phyloP scores from a whole-genome alignment of 495 filamentous ascomycete genomes.

The Trichoderma parareesei region DNA sequence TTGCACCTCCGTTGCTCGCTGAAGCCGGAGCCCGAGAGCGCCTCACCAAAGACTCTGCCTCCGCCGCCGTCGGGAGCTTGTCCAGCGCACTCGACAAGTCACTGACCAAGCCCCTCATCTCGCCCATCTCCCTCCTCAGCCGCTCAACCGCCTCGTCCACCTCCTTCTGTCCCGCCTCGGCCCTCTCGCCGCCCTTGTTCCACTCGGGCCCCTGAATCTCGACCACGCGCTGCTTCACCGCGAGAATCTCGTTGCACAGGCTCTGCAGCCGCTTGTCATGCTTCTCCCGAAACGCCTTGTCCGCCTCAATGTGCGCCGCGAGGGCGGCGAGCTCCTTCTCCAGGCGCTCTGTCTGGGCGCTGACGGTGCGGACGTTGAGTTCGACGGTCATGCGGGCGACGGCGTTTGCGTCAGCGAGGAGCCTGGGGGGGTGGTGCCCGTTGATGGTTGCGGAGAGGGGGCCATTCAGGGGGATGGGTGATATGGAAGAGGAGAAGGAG shows the following conservation, averaged over 20 bases:
- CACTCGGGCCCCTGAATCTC: not conserved
- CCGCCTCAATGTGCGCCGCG: not conserved
- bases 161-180: not conserved
- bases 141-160: not conserved
- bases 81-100: not conserved
- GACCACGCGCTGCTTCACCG: slow-evolving; percentile 35
- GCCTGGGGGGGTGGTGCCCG: not conserved
- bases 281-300: not conserved
- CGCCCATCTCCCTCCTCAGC: not conserved
- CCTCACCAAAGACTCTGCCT: slow-evolving; percentile 1
- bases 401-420: not conserved
- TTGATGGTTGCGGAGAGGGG: not conserved
- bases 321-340: not conserved
- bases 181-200: not conserved
- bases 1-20: not conserved
- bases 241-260: not conserved
- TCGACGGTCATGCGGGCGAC: slow-evolving; percentile 3
- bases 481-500: not conserved
- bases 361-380: slow-evolving; percentile 1
- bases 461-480: not conserved
- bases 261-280: not conserved
- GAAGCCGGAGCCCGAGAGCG: not conserved
- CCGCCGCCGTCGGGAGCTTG: not conserved
- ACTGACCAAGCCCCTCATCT: not conserved
- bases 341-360: not conserved